These are phyloP conservation scores for Salmacisia buchloeana DNA, from an alignment of 1,284 basidiomycete genomes.

Conservation along the genomic window DNA sequence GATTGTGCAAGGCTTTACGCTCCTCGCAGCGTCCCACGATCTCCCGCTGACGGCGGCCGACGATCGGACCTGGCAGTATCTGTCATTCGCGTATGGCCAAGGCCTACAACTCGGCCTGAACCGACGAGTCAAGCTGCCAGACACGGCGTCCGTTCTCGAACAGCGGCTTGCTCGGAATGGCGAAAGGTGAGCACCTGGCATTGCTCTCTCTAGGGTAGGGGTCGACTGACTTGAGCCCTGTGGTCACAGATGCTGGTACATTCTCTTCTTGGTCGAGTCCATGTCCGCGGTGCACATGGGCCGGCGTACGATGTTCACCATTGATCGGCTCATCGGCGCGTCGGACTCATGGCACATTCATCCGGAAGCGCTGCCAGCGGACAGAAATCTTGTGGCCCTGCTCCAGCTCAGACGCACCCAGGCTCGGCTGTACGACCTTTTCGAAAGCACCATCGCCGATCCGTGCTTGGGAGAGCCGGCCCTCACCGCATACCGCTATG, in stretches of 20 bases:
- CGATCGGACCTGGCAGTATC: slow-evolving; percentile 5
- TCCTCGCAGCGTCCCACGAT: background rate
- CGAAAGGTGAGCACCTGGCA: slow-evolving; percentile 6
- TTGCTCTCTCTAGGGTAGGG: no score
- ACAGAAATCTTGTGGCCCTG: background rate
- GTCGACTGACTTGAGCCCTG: no score
- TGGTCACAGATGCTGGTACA: background rate
- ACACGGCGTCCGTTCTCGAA: background rate
- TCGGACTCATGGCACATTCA: background rate
- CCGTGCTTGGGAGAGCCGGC: background rate
- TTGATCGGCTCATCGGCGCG: background rate
- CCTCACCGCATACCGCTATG: background rate
- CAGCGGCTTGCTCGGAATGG: slow-evolving; percentile 2
- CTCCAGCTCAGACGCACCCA: background rate
- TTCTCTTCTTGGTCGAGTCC: background rate
- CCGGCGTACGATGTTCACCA: slow-evolving; percentile 1
- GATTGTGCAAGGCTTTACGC: slow-evolving; percentile 5
- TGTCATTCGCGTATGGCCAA: background rate
- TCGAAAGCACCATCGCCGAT: slow-evolving; percentile 1
- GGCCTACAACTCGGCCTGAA: background rate
- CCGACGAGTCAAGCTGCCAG: background rate
- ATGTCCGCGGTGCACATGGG: background rate
- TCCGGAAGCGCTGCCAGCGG: background rate
- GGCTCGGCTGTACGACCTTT: background rate
- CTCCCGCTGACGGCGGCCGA: background rate